Percentiles rank a stretch among this genome's conserved stretches.
These are phyloP conservation scores for Colletotrichum sp. DNA, from an alignment of 2,329 filamentous ascomycete genomes.

Conservation along the genomic window DNA sequence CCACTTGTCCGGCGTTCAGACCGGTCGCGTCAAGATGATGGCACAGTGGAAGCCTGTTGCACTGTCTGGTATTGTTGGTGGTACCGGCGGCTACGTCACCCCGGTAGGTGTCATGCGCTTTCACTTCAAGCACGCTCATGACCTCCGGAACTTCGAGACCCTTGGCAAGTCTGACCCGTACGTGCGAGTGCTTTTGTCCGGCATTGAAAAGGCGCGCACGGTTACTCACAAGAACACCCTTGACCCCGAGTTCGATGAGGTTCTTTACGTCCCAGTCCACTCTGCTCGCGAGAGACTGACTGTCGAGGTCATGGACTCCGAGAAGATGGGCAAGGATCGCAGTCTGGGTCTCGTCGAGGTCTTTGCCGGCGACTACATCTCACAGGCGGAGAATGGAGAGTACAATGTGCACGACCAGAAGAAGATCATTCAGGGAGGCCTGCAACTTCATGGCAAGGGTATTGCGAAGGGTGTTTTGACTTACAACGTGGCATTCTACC, in stretches of 20 bases:
- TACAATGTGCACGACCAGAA: slow-evolving; percentile 83
- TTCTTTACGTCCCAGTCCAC: slow-evolving; percentile 92
- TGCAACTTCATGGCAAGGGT: slow-evolving; percentile 77
- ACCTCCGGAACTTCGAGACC: slow-evolving; percentile 90
- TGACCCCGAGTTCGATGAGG: slow-evolving; percentile 94
- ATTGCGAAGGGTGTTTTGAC: slow-evolving; percentile 79
- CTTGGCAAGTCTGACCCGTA: slow-evolving; percentile 98
- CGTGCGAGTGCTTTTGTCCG: slow-evolving; percentile 84
- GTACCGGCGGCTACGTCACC: slow-evolving; percentile 87
- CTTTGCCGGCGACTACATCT: slow-evolving; percentile 77
- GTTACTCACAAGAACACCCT: slow-evolving; percentile 97
- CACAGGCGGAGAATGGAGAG: slow-evolving; percentile 79
- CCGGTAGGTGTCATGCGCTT: slow-evolving; percentile 95
- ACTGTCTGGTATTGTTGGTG: slow-evolving; percentile 76
- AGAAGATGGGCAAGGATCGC: slow-evolving; percentile 89
- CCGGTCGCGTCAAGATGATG: slow-evolving; percentile 87
- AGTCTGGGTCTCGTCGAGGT: slow-evolving; percentile 84
- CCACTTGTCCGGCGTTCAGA: slow-evolving; percentile 80
- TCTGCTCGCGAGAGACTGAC: slow-evolving; percentile 81
- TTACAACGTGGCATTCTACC: slow-evolving; percentile 89
- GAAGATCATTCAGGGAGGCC: slow-evolving; percentile 65
- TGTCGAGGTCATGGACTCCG: slow-evolving; percentile 96
- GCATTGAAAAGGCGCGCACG: slow-evolving; percentile 87
- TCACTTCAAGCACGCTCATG: slow-evolving; percentile 83
- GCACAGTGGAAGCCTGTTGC: slow-evolving; percentile 96